Percentiles rank a stretch among this genome's conserved stretches.
These are phyloP conservation scores for Trypanosoma mega DNA, from an alignment of 208 protist genomes.

Conservation along the genomic window DNA sequence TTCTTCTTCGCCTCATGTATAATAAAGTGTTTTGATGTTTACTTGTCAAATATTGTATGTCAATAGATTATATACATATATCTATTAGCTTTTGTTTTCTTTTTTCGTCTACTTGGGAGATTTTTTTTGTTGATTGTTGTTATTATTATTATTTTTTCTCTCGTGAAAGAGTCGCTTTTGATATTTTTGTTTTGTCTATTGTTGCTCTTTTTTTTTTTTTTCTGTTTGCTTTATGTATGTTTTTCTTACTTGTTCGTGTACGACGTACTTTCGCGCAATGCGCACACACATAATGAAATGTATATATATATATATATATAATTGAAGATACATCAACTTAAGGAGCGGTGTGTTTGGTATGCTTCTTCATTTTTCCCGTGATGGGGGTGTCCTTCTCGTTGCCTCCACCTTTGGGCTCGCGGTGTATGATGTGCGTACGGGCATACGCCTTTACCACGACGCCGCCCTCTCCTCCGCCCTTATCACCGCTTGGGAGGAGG, in stretches of 20 bases:
- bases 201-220: background rate
- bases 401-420: background rate
- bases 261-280: background rate
- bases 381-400: background rate
- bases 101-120: background rate
- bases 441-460: background rate
- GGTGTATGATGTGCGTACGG: background rate
- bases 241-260: too few relatives aligned
- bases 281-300: background rate
- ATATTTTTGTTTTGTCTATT: background rate
- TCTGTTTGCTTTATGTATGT: too few relatives aligned
- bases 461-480: too few relatives aligned
- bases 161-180: slow-evolving; percentile 1
- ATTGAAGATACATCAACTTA: too few relatives aligned
- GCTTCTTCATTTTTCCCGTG: background rate
- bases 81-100: slow-evolving; percentile 5
- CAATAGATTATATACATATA: background rate
- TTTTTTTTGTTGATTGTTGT: background rate
- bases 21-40: too few relatives aligned
- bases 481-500: background rate
- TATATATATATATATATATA: slow-evolving; percentile 9
- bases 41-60: background rate
- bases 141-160: slow-evolving; percentile 7
- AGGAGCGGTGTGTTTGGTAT: too few relatives aligned
- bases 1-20: too few relatives aligned